Evolutionary conservation across 768 basidiomycete genomes (phyloP), one percentile per base, ranked within the genome.

Genomic region (Chlorophyllum brunneum): DNA sequence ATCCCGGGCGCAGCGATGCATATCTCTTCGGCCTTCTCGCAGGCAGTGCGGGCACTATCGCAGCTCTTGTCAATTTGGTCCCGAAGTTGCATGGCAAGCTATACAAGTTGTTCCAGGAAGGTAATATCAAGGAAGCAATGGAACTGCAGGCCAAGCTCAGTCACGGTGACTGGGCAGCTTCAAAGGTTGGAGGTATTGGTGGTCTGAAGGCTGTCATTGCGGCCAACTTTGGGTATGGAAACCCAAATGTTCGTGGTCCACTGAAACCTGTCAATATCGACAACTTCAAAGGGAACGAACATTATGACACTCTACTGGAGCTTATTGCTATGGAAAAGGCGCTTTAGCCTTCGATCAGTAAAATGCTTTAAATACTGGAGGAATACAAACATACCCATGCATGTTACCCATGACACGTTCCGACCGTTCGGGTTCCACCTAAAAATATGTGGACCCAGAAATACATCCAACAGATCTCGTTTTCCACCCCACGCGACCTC

Each of bases 1-100:
- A 85, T 60, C 79, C 88, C 9, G 91, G 92, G 1, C 81, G 83
- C 51, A 81, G 81, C 5, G 88, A 92, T 59, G 72, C 85, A 33
- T 82, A 88, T 59, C 67, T 79, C 10, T 77, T 86, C 16, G 80
- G 81, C 3, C 73, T 90, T 5, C 63, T 81, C 33, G 80, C 82
- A 2, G 77, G 79, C 6, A 79, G 82, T 57, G 77, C 84, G 24
- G 88, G 87, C 0, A 69, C 75, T 45, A 89, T 89, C 59, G 80
- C 80, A 34, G 85, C 81, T 0, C 70, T 82, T 9, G 81, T 79
- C 10, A 85, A 85, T 59, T 65, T 85, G 45, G 58, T 77, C 13
- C 85, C 85, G 5, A 85, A 83, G 56, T 58, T 80, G 13, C 85
- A 86, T 62, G 65, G 63, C 4, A 67, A 67, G 55, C 57, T 86